These are phyloP conservation scores for Pythium sp. DNA, from an alignment of 352 stramenopile genomes.

Conservation along the genomic window DNA sequence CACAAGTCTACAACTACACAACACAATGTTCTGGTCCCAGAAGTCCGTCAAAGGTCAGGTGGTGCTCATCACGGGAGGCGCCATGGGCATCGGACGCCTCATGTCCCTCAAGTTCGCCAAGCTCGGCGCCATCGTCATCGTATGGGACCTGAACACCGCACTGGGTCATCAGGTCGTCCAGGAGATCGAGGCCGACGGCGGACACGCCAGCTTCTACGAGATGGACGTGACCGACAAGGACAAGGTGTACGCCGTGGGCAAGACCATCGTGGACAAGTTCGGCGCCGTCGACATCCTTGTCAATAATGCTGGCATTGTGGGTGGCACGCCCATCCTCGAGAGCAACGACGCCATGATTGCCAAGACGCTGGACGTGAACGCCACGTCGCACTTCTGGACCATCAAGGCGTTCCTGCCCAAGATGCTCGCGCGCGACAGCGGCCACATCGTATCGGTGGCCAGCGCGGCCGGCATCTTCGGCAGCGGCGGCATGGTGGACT, in stretches of 20 bases:
- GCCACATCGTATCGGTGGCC: too few relatives aligned
- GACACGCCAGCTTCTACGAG: conserved; percentile 25
- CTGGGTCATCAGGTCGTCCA: conserved; percentile 26
- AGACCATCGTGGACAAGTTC: conserved; percentile 31
- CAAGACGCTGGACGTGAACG: too few relatives aligned
- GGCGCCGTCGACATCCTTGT: conserved; percentile 42
- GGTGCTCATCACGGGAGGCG: conserved; percentile 52
- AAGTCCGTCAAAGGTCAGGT: conserved; percentile 51
- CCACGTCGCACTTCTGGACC: too few relatives aligned
- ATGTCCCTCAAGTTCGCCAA: conserved; percentile 36
- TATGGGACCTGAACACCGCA: conserved; percentile 38
- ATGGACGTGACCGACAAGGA: conserved; percentile 37
- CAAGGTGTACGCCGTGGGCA: conserved; percentile 25
- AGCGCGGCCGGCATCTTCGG: too few relatives aligned
- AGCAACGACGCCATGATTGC: too few relatives aligned
- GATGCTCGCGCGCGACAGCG: too few relatives aligned
- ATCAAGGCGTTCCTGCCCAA: too few relatives aligned
- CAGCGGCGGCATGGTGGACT: too few relatives aligned
- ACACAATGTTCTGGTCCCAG: too few relatives aligned
- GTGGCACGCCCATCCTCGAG: conserved; percentile 40
- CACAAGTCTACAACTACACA: too few relatives aligned
- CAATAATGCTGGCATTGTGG: conserved; percentile 55
- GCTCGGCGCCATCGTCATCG: conserved; percentile 33
- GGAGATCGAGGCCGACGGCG: conserved; percentile 30
- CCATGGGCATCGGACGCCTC: conserved; percentile 46